A percentile compares a stretch with the other conserved stretches of the same genome.
Conservation (phyloP, 305 asterid genomes). For the Stenogyne calaminthoides region DNA sequence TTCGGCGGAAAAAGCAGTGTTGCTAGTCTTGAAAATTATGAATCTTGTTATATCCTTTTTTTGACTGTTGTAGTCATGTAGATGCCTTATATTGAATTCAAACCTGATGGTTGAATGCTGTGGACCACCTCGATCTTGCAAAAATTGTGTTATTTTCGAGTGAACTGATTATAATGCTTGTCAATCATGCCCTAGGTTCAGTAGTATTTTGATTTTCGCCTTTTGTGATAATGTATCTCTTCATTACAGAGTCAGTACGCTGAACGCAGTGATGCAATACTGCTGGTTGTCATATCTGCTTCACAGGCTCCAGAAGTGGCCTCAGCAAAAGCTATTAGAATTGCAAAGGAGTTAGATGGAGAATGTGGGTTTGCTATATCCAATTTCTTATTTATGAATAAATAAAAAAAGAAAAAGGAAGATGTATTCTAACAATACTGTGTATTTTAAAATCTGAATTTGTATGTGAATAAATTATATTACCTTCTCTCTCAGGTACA, state of each 20-base stretch:
- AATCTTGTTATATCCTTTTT: neutral
- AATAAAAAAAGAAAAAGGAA: neutral
- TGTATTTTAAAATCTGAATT: constrained; percentile 19
- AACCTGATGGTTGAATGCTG: neutral
- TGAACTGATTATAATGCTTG: constrained; percentile 7
- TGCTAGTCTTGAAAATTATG: neutral
- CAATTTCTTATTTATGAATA: constrained; percentile 24
- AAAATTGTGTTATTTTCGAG: neutral
- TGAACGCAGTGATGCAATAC: constrained; percentile 89
- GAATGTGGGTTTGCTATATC: constrained; percentile 64
- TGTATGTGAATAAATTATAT: constrained; percentile 17
- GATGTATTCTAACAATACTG: constrained; percentile 15
- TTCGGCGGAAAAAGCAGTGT: neutral
- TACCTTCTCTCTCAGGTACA: constrained; percentile 65
- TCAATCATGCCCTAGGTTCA: constrained; percentile 12
- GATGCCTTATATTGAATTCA: neutral
- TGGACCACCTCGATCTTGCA: neutral
- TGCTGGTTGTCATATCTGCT: constrained; percentile 93
- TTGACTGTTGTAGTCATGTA: neutral
- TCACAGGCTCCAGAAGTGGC: constrained; percentile 95
- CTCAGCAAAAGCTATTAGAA: constrained; percentile 88
- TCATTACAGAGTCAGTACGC: constrained; percentile 77
- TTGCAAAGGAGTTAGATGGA: constrained; percentile 96
- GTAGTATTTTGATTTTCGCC: constrained; percentile 12
- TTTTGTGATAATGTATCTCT: constrained; percentile 27